A percentile compares a stretch with the other conserved stretches of the same genome.
Evolutionary conservation across 1,284 basidiomycete genomes (phyloP).

Genomic region (Sphaerobolus stellatus): DNA sequence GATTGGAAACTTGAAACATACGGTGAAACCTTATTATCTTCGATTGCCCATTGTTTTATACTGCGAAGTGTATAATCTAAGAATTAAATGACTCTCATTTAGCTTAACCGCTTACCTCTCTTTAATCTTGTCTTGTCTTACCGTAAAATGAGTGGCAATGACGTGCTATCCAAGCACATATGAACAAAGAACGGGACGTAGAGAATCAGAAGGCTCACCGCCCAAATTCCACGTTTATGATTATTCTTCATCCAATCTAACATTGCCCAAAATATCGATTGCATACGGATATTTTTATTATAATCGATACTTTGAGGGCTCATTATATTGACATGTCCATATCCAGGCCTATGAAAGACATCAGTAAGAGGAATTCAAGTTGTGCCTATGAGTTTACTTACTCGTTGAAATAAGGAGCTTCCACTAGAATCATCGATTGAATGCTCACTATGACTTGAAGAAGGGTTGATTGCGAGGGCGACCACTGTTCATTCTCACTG

Average conservation of each 20-base stretch:
- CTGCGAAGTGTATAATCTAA: no score
- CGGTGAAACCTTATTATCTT: no score
- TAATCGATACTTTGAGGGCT: slow-evolving; percentile 40
- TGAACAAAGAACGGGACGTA: neutral
- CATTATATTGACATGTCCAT: slow-evolving; percentile 40
- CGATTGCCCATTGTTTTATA: no score
- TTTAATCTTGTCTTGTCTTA: slow-evolving; percentile 41
- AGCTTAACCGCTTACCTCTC: no score
- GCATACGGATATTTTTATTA: slow-evolving; percentile 41
- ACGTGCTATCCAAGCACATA: slow-evolving; percentile 39
- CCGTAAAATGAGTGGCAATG: slow-evolving; percentile 47
- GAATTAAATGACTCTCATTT: no score
- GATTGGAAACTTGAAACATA: no score
- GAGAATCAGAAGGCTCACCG: slow-evolving; percentile 29
- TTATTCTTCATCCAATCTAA: slow-evolving; percentile 50
- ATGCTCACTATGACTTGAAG: slow-evolving; percentile 57
- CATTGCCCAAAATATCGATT: slow-evolving; percentile 51
- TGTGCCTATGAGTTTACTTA: slow-evolving; percentile 29
- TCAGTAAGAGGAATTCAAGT: slow-evolving; percentile 8
- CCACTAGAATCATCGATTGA: slow-evolving; percentile 57
- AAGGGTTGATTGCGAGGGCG: slow-evolving; percentile 51
- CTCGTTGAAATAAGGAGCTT: slow-evolving; percentile 59
- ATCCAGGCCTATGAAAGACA: slow-evolving; percentile 40
- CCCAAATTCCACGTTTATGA: slow-evolving; percentile 45
- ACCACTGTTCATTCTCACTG: slow-evolving; percentile 51